Conservation (phyloP, 2,329 filamentous ascomycete species). For the Verticillium longisporum region DNA sequence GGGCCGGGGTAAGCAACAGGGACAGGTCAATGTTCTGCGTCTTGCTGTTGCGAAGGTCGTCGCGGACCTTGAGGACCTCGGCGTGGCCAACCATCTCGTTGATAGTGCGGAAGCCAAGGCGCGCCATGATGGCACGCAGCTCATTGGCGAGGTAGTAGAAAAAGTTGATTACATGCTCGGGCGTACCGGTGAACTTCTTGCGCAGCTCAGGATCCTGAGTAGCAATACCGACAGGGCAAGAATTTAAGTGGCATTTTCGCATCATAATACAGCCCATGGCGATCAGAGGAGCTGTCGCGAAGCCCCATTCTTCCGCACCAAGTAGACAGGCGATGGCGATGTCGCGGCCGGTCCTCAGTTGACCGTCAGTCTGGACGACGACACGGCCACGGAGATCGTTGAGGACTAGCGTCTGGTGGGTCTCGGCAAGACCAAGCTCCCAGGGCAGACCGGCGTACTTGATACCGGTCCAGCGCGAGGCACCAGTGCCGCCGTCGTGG, state of each 20-base stretch:
- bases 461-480: conserved; percentile 96
- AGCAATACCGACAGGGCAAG: conserved; percentile 86
- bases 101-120: conserved; percentile 86
- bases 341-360: conserved; percentile 86
- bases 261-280: conserved; percentile 97
- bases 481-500: conserved; percentile 94
- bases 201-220: conserved; percentile 92
- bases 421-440: conserved; percentile 95
- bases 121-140: conserved; percentile 93
- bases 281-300: conserved; percentile 89
- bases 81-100: conserved; percentile 97
- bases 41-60: conserved; percentile 82
- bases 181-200: conserved; percentile 87
- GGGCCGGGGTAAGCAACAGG: conserved; percentile 88
- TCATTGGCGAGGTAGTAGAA: conserved; percentile 98
- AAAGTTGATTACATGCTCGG: conserved; percentile 97
- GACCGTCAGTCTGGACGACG: conserved; percentile 92
- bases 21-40: conserved; percentile 90
- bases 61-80: conserved; percentile 77
- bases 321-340: conserved; percentile 91
- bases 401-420: conserved; percentile 89
- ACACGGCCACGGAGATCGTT: conserved; percentile 95
- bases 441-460: conserved; percentile 96
- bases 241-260: conserved; percentile 67
- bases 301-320: conserved; percentile 97